Percentiles rank a stretch among this genome's conserved stretches.
phyloP scores from a whole-genome alignment of 1,284 basidiomycete species.

The Boletus sp. region DNA sequence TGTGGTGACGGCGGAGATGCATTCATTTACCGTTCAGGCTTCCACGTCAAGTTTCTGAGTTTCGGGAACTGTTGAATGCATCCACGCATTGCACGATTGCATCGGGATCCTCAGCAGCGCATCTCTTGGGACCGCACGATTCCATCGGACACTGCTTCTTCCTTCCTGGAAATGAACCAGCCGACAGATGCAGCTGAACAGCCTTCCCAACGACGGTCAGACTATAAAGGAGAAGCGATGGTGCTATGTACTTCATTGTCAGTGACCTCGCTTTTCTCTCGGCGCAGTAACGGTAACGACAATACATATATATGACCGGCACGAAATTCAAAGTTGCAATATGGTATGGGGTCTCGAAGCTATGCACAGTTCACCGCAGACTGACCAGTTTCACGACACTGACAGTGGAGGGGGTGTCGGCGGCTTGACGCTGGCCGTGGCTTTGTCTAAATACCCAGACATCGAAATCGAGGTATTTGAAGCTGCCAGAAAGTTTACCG shows the following conservation, averaged over 20 bases:
- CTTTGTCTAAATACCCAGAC: constrained; percentile 45
- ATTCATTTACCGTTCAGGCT: background rate
- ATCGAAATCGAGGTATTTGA: constrained; percentile 55
- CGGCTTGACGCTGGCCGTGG: constrained; percentile 42
- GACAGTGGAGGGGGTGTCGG: constrained; percentile 52
- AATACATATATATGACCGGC: constrained; percentile 12
- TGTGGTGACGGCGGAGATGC: constrained; percentile 1
- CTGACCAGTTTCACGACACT: background rate
- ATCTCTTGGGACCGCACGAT: constrained; percentile 18
- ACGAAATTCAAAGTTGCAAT: constrained; percentile 31
- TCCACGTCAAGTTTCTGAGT: background rate
- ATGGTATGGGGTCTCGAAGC: constrained; percentile 19
- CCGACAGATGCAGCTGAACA: background rate
- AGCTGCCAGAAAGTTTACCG: constrained; percentile 41
- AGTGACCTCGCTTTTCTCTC: background rate
- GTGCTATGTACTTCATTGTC: background rate
- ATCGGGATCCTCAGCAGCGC: constrained; percentile 17
- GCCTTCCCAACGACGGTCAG: too few species aligned
- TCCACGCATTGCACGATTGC: constrained; percentile 15
- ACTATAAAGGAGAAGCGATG: constrained; percentile 8
- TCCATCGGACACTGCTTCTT: constrained; percentile 24
- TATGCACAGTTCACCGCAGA: background rate
- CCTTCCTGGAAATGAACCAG: constrained; percentile 5
- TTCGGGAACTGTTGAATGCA: background rate
- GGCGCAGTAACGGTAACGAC: background rate